These are phyloP conservation scores for Priceomyces carsonii DNA, from an alignment of 805 yeast species.

Conservation along the genomic window DNA sequence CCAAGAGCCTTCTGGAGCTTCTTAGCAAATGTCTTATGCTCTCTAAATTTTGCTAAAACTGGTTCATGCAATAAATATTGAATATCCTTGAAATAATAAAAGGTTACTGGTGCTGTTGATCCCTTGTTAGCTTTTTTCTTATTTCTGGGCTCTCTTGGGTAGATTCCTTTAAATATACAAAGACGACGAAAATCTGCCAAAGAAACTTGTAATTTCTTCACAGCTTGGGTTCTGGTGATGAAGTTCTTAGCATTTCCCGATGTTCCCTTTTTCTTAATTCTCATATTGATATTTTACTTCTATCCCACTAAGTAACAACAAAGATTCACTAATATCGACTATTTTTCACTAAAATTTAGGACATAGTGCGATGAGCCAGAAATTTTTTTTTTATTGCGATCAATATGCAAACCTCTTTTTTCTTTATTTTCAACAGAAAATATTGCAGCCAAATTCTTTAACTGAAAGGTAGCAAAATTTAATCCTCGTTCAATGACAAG, in stretches of 20 bases:
- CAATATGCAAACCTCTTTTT: conserved; percentile 6
- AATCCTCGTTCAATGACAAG: neutral
- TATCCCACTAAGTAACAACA: neutral
- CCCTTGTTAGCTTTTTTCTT: conserved; percentile 98
- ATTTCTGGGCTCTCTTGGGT: conserved; percentile 94
- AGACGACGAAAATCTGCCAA: conserved; percentile 95
- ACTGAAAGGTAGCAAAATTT: neutral
- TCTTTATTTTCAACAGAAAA: neutral
- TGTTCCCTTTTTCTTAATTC: conserved; percentile 79
- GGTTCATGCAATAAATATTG: conserved; percentile 96
- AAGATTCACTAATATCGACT: conserved; percentile 2
- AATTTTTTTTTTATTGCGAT: neutral
- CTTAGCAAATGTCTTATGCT: conserved; percentile 91
- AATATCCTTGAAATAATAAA: conserved; percentile 91
- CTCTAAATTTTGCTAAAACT: conserved; percentile 84
- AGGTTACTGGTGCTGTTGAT: conserved; percentile 94
- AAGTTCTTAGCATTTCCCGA: conserved; percentile 90
- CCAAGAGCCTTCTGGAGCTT: conserved; percentile 88
- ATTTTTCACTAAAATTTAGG: conserved; percentile 2
- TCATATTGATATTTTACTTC: conserved; percentile 41
- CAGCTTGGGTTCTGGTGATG: conserved; percentile 93
- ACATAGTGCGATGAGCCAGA: conserved; percentile 5
- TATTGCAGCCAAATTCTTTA: conserved; percentile 5
- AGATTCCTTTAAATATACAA: conserved; percentile 97
- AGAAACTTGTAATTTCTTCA: conserved; percentile 86